Conservation (phyloP, 495 filamentous ascomycete genomes). For the Neurospora tetrasperma region DNA sequence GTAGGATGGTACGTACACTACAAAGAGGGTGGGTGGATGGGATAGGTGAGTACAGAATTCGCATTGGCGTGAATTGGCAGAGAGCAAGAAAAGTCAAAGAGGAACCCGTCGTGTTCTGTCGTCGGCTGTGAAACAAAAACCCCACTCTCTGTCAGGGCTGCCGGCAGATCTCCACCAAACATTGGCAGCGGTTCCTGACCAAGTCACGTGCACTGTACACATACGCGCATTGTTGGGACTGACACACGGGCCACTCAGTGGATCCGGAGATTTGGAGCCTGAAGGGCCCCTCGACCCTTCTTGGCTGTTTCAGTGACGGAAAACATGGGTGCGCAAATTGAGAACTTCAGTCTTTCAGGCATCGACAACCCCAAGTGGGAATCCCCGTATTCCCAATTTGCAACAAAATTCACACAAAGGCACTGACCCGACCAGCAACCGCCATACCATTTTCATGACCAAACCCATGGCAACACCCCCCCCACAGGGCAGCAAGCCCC, state of each 20-base stretch:
- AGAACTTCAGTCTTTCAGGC: neutral
- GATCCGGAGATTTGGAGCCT: neutral
- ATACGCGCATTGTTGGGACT: neutral
- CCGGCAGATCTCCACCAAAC: neutral
- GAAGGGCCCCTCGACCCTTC: neutral
- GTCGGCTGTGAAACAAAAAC: neutral
- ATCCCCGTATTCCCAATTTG: neutral
- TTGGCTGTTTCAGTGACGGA: neutral
- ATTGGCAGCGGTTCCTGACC: neutral
- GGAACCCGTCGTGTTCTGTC: neutral
- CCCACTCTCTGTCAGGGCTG: neutral
- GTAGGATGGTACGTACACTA: neutral
- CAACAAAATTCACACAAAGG: neutral
- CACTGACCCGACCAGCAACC: neutral
- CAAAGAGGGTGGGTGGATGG: neutral
- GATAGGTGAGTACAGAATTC: neutral
- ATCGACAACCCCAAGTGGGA: neutral
- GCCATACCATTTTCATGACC: neutral
- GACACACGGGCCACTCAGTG: neutral
- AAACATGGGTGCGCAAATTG: neutral
- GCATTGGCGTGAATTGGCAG: neutral
- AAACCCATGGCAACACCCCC: neutral
- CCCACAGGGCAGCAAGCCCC: neutral
- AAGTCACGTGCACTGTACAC: neutral
- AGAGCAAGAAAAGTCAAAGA: neutral